Evolutionary conservation across 2,329 filamentous ascomycete species (phyloP).

Genomic region (Ceratocystiopsis minuta): DNA sequence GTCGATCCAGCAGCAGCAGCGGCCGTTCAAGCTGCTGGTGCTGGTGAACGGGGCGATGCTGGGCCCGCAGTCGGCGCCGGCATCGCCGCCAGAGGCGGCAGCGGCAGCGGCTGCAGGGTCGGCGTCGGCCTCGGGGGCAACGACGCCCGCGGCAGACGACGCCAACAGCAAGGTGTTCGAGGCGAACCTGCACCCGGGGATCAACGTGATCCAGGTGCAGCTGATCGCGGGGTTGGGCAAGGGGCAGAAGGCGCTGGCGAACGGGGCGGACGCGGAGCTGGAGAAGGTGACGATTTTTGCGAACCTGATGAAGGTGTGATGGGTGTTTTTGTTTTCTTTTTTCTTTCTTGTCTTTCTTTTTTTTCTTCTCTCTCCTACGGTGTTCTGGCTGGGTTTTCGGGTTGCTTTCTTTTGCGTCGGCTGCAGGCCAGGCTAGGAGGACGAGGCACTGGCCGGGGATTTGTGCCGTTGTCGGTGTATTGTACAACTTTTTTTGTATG

Average conservation of each 20-base stretch:
- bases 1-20: constrained; percentile 37
- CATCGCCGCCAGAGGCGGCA: constrained; percentile 33
- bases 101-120: constrained; percentile 31
- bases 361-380: background rate
- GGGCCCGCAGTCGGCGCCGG: constrained; percentile 28
- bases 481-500: too few relatives aligned
- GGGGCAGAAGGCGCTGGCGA: constrained; percentile 31
- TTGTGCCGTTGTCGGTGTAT: too few relatives aligned
- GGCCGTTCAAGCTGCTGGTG: constrained; percentile 63
- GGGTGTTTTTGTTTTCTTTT: background rate
- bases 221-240: constrained; percentile 52
- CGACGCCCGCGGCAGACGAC: constrained; percentile 34
- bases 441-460: too few relatives aligned
- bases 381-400: background rate
- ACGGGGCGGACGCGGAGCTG: constrained; percentile 49
- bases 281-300: constrained; percentile 64
- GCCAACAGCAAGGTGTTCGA: constrained; percentile 56
- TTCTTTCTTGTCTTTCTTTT: background rate
- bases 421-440: too few relatives aligned
- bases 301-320: constrained; percentile 37
- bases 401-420: background rate
- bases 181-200: constrained; percentile 47
- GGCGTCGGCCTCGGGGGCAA: constrained; percentile 34
- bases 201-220: constrained; percentile 65
- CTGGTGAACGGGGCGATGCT: constrained; percentile 48